Conservation (phyloP, 805 yeast genomes). For the Monosporozyma unispora region DNA sequence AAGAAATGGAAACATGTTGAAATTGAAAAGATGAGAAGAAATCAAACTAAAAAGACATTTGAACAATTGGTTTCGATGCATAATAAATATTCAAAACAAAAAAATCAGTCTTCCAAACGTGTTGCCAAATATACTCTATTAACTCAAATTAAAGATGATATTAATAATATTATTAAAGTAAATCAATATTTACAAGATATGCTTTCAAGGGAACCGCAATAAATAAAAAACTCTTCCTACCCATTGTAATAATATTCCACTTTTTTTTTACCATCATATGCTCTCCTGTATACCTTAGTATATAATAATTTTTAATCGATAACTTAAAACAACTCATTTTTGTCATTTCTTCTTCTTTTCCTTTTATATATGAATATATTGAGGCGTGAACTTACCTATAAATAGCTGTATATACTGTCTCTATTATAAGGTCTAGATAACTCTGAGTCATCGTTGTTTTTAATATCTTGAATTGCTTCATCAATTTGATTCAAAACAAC, state of each 20-base stretch:
- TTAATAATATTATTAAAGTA: slow-evolving; percentile 19
- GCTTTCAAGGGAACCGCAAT: neutral
- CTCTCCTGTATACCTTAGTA: neutral
- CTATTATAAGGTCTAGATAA: neutral
- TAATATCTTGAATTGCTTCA: neutral
- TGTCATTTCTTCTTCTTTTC: neutral
- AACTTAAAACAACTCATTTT: neutral
- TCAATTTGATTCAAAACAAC: slow-evolving; percentile 1
- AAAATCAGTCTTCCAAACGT: slow-evolving; percentile 15
- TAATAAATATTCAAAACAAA: neutral
- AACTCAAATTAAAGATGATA: slow-evolving; percentile 25
- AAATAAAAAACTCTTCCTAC: neutral
- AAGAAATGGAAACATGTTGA: slow-evolving; percentile 30
- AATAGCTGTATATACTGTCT: neutral
- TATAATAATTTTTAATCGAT: slow-evolving; percentile 1
- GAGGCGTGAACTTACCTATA: too few relatives aligned
- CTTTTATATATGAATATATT: neutral
- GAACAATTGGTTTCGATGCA: slow-evolving; percentile 12
- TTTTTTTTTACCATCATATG: neutral
- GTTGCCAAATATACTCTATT: slow-evolving; percentile 28
- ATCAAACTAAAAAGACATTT: slow-evolving; percentile 23
- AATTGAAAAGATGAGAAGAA: slow-evolving; percentile 26
- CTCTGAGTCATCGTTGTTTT: neutral
- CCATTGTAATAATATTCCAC: neutral
- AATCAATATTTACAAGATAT: slow-evolving; percentile 20